Evolutionary conservation across 148 eudicot species (phyloP), one percentile per base, ranked within the genome.

Genomic region (Rhododendron simsii): DNA sequence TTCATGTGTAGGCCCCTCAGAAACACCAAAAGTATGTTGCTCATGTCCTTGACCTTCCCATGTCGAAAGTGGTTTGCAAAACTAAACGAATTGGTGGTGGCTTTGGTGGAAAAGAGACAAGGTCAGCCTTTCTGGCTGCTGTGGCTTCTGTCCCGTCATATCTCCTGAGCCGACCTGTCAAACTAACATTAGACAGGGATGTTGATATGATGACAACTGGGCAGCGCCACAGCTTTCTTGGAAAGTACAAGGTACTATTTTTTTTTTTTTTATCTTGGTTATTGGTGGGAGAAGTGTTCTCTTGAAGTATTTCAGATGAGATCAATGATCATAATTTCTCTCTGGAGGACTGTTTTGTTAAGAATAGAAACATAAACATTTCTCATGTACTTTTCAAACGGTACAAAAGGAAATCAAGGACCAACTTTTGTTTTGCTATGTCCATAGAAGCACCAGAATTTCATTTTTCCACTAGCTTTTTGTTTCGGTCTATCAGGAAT

Each of bases 181-280:
- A 95, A 90, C 39, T 95, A 55, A 96, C 93, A 81, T 88, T 97
- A 87, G 99, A 95, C 88, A 92, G 98, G 78, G 99, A 97, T 92
- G 83, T 91, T 59, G 99, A 97, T 91, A 97, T 97, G 99, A 95
- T 92, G 98, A 91, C 87, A 73, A 90, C 95, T 87, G 99, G 99
- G 76, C 99, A 97, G 87, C 96, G 99, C 78, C 99, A 97, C 88
- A 97, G 99, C 91, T 97, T 97, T 93, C 94, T 95, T 88, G 99
- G 99, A 55, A 97, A 95, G 88, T 97, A 97, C 84, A 97, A 95
- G 95, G 99, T 97, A 90, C 51, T 48, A 12, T 44, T 75, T 86
- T 78, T n/a, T 28, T 13, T 18, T 59, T 59, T 20, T 59, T 59
- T 20, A 5, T 5, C 9, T 51, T 51, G 15, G 13, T 11, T 13